Evolutionary conservation across 106 monocot species (phyloP).

Genomic region (Dactylorhiza incarnata): DNA sequence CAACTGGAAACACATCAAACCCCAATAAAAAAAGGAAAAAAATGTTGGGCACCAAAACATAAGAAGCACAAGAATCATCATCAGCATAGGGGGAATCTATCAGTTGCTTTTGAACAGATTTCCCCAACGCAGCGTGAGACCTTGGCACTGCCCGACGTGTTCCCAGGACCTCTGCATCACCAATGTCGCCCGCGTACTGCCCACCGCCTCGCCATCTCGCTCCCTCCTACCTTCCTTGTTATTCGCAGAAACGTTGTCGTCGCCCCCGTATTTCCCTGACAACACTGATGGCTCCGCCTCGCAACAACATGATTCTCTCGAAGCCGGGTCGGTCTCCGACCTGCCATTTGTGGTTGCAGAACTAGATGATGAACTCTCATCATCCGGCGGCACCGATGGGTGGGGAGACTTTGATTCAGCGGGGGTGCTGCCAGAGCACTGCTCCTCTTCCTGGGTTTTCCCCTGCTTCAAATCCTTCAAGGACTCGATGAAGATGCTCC

Average conservation of each 20-base stretch:
- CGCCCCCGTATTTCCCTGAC: neutral
- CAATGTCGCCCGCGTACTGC: slow-evolving; percentile 57
- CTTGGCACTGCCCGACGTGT: neutral
- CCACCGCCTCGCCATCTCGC: slow-evolving; percentile 18
- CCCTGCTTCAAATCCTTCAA: slow-evolving; percentile 55
- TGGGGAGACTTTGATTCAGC: neutral
- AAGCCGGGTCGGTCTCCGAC: neutral
- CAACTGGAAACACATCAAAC: neutral
- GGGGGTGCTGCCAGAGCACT: slow-evolving; percentile 4
- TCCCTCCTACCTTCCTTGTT: neutral
- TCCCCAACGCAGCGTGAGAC: slow-evolving; percentile 57
- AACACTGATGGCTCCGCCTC: neutral
- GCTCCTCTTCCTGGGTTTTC: slow-evolving; percentile 20
- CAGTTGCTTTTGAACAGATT: slow-evolving; percentile 62
- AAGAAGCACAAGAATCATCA: neutral
- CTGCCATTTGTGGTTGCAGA: neutral
- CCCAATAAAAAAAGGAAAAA: neutral
- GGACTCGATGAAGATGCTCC: no score
- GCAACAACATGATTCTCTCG: slow-evolving; percentile 6
- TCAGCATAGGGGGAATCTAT: no score
- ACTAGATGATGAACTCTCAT: neutral
- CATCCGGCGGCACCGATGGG: neutral
- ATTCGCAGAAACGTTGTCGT: neutral
- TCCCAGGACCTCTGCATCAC: slow-evolving; percentile 64
- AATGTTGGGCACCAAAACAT: neutral